Evolutionary conservation across 2,329 filamentous ascomycete genomes (phyloP), one percentile per base, ranked within the genome.

Genomic region (Pseudogymnoascus sp.): DNA sequence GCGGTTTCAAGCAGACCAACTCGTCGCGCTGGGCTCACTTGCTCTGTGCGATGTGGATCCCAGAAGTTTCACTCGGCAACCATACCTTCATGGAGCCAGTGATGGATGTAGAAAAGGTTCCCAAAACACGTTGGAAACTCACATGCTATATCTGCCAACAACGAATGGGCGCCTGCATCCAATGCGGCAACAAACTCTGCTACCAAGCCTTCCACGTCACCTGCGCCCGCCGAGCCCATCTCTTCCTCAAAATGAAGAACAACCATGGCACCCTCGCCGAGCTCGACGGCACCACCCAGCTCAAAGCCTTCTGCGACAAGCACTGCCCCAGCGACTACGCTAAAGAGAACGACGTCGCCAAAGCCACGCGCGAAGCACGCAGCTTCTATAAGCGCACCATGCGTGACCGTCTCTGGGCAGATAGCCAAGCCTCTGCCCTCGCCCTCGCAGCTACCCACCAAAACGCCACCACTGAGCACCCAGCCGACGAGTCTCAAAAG

Each of bases 21-120:
- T 90, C 91, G 2, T 92, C 93, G 2, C 95, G 96, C 77, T 99
- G 95, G 95, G 91, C 93, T 26, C 95, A 99, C 81, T 78, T 99
- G 10, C 84, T 99, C 7, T 99, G 95, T 73, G 91, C 95, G 34
- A 95, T 97, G 79, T 99, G 95, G 95, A 97, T 99, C 70, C 95
- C 95, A 0, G 95, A 99, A 77, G 91, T 97, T 5, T 93, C 91
- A 3, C 85, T 99, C 60, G 95, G 93, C 12, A 99, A 99, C 72
- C 89, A 91, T 66, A 96, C 93, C 6, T 95, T 97, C 73, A 97
- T 97, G 91, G 95, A 99, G 72, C 95, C 95, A 0, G 92, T 99
- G 61, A 96, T 95, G 81, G 95, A 97, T 69, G 91, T 99, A 37
- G 95, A 99, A 74, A 97, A 97, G 75, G 93, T 99, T 2, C 95